A percentile compares a stretch with the other conserved stretches of the same genome.
These are phyloP conservation scores for Sugiyamaella smithiae DNA, from an alignment of 805 yeast genomes.

Conservation along the genomic window DNA sequence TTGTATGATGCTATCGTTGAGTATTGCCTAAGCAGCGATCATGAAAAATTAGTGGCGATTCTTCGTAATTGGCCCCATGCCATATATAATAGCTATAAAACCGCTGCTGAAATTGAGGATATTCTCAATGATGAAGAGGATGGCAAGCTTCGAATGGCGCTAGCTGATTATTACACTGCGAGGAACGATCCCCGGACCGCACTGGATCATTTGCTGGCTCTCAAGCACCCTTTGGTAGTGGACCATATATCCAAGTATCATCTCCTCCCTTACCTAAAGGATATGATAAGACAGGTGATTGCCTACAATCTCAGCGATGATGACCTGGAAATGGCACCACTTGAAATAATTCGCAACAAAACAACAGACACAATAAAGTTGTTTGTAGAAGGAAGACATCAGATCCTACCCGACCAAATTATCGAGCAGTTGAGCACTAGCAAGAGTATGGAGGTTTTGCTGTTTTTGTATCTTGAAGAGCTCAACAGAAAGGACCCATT, in stretches of 20 bases:
- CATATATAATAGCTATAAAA: constrained; percentile 46
- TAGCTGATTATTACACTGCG: constrained; percentile 50
- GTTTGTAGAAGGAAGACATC: constrained; percentile 63
- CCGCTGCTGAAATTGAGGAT: constrained; percentile 49
- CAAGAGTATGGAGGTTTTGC: constrained; percentile 40
- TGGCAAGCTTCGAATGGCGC: constrained; percentile 19
- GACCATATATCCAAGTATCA: constrained; percentile 62
- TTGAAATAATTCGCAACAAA: constrained; percentile 40
- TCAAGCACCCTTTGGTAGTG: constrained; percentile 55
- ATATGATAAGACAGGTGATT: constrained; percentile 46
- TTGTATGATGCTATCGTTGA: constrained; percentile 49
- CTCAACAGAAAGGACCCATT: constrained; percentile 57
- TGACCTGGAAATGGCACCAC: constrained; percentile 39
- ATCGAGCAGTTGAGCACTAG: constrained; percentile 41
- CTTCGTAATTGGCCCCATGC: constrained; percentile 56
- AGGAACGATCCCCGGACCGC: constrained; percentile 61
- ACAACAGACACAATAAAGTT: constrained; percentile 49
- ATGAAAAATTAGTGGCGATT: constrained; percentile 41
- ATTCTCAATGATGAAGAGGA: constrained; percentile 37
- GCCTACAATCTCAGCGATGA: constrained; percentile 34
- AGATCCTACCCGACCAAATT: constrained; percentile 54
- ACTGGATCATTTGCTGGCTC: constrained; percentile 55
- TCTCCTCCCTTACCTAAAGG: constrained; percentile 50
- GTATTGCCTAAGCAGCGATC: constrained; percentile 43
- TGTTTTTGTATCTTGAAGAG: constrained; percentile 62